Percentiles rank a stretch among this genome's conserved stretches.
These are phyloP conservation scores for Citrus sinensis DNA, from an alignment of 345 rosid species.

Conservation along the genomic window DNA sequence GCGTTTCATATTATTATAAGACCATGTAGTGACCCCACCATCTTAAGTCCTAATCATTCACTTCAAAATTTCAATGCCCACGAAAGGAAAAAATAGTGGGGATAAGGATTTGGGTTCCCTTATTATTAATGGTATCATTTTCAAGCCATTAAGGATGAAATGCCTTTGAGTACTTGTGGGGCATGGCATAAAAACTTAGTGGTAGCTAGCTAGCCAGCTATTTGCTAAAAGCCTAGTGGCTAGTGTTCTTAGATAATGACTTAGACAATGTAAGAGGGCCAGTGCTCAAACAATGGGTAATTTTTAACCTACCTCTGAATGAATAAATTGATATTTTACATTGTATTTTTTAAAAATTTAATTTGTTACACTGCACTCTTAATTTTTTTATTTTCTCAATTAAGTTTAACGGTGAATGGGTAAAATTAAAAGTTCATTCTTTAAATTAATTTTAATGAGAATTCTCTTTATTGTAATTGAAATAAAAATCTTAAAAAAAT, in stretches of 20 bases:
- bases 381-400: accelerated
- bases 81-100: neutral
- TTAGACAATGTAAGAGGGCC: neutral
- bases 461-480: accelerated
- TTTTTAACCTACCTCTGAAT: accelerated
- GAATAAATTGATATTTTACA: accelerated
- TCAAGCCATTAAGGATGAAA: slow-evolving; percentile 5
- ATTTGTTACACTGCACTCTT: accelerated
- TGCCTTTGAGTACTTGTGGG: neutral
- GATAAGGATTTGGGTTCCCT: no score
- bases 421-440: no score
- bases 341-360: accelerated
- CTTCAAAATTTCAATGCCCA: neutral
- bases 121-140: neutral
- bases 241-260: neutral
- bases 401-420: accelerated
- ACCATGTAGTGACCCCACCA: neutral
- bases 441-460: no score
- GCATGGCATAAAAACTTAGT: neutral
- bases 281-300: neutral
- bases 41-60: neutral
- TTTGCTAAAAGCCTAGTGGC: neutral
- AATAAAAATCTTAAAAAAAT: no score
- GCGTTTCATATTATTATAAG: neutral
- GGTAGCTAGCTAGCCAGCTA: neutral